Conservation (phyloP, 352 stramenopile species). For the Phytophthora vignae region DNA sequence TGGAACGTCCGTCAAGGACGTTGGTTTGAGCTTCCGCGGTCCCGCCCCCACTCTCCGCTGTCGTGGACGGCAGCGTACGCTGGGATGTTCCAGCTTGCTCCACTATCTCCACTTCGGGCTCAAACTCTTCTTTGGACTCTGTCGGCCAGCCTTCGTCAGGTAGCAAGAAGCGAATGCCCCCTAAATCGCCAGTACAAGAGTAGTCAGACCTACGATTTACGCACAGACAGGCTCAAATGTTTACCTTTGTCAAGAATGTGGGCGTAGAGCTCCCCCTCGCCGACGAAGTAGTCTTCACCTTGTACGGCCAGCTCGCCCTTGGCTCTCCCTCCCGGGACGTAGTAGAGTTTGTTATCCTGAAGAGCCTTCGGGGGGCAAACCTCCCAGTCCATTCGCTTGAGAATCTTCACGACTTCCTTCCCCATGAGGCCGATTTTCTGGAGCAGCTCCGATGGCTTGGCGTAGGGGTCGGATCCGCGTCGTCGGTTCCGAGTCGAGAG, state of each 20-base stretch:
- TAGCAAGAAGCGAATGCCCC: constrained; percentile 26
- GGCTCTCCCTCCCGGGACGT: constrained; percentile 17
- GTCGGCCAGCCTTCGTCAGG: constrained; percentile 16
- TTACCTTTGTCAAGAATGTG: constrained; percentile 28
- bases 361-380: constrained; percentile 26
- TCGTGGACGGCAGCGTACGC: neutral
- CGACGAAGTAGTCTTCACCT: constrained; percentile 28
- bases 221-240: neutral
- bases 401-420: constrained; percentile 31
- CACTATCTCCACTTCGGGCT: constrained; percentile 14
- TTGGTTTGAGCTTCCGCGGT: neutral
- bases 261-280: constrained; percentile 31
- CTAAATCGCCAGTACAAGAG: constrained; percentile 5
- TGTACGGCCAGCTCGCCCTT: constrained; percentile 21
- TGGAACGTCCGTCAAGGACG: too few species aligned
- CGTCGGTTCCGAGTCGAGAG: constrained; percentile 9
- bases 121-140: constrained; percentile 11
- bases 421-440: constrained; percentile 27
- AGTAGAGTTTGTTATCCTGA: constrained; percentile 31
- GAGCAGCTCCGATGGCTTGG: constrained; percentile 23
- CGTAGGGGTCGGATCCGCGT: constrained; percentile 7
- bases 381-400: constrained; percentile 25
- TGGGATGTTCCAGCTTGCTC: neutral
- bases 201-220: neutral
- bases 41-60: neutral